phyloP scores from a whole-genome alignment of 176 grass and related monocot species.

The Bonia amplexicaulis region DNA sequence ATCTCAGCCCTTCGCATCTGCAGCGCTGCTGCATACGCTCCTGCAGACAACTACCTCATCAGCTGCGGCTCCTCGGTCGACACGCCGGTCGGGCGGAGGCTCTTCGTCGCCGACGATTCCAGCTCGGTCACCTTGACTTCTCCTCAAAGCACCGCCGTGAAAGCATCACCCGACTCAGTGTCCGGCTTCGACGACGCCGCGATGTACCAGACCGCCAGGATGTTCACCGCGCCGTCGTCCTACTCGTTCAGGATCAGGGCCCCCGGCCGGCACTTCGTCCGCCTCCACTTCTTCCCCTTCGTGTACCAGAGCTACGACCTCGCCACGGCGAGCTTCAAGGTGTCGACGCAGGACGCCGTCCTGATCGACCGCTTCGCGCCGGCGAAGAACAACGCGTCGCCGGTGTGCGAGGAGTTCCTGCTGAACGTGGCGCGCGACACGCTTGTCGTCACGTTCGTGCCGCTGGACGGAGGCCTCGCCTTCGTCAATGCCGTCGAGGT shows the following conservation, averaged over 20 bases:
- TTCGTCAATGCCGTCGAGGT: slow-evolving; percentile 86
- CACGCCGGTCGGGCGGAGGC: slow-evolving; percentile 49
- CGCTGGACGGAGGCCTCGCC: slow-evolving; percentile 43
- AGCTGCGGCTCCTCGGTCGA: slow-evolving; percentile 54
- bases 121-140: slow-evolving; percentile 43
- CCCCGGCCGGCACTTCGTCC: slow-evolving; percentile 66
- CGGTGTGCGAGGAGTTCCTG: slow-evolving; percentile 53
- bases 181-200: not conserved
- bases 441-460: slow-evolving; percentile 68
- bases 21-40: slow-evolving; percentile 25
- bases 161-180: slow-evolving; percentile 15
- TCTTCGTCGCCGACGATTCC: slow-evolving; percentile 50
- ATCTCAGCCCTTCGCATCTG: not conserved
- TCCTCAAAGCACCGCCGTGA: slow-evolving; percentile 19
- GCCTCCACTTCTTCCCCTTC: slow-evolving; percentile 80
- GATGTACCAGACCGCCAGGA: slow-evolving; percentile 60
- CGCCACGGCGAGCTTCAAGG: slow-evolving; percentile 44
- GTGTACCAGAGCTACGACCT: slow-evolving; percentile 39
- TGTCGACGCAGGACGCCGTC: slow-evolving; percentile 80
- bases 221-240: slow-evolving; percentile 63
- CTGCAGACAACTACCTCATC: slow-evolving; percentile 67
- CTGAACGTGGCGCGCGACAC: slow-evolving; percentile 40
- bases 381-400: not conserved
- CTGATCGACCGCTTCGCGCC: slow-evolving; percentile 40
- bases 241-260: slow-evolving; percentile 63